Evolutionary conservation across 208 protist genomes (phyloP), one percentile per base, ranked within the genome.

Genomic region (Phytomonas francai): DNA sequence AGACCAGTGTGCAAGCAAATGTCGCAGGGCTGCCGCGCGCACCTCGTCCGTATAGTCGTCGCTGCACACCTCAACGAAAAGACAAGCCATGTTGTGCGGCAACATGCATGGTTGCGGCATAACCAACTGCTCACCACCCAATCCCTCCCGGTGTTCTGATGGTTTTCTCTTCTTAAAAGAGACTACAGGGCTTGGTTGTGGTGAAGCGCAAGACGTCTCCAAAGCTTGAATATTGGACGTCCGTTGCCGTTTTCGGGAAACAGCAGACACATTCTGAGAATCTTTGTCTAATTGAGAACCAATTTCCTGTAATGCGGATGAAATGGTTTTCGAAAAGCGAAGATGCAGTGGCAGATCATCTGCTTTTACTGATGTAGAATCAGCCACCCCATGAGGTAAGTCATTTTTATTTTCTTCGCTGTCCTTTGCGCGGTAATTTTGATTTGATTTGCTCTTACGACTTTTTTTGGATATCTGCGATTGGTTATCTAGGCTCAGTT

Each of bases 61-160:
- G 3, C 22, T 27, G 14, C 59, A n/a, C 45, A 59, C 65, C 42
- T 85, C 76, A 2, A 85, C 42, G 71, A 85, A 79, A 8, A 85
- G 71, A 67, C 76, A 81, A 3, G 80, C 60, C 61, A 72, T 27
- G 39, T 32, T 36, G 5, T 71, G 32, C 3, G 69, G 64, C 28
- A 54, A 32, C 58, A 36, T 62, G 58, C 58, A 62, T 14, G 30
- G 58, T 22, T 36, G 58, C 31, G 30, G 27, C 45, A 54, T 19
- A 25, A 54, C 19, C 22, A 25, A 54, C 2, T 54, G 45, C 45
- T 25, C 45, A 9, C 6, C 25, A 54, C 25, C 25, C 45, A 54
- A 54, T 25, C 16, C 45, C 45, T 54, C 45, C 45, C 19, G 19
- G 45, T 25, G 45, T 54, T 54, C 45, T 25, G 16, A 6, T 54